phyloP scores from a whole-genome alignment of 805 yeast genomes.

The Starmerella kuoi region DNA sequence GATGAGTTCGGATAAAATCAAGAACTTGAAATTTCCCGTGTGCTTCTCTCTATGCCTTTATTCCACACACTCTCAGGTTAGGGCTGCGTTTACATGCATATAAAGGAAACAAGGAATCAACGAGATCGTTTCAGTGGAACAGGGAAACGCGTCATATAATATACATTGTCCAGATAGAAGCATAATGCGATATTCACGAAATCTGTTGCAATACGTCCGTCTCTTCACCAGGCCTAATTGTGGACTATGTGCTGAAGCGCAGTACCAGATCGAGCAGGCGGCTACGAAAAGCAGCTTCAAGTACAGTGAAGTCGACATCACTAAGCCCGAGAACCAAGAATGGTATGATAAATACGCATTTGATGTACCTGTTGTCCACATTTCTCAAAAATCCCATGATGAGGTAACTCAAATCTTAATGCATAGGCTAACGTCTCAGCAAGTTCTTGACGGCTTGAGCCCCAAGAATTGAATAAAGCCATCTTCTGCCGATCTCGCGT shows the following conservation, averaged over 20 bases:
- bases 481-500: too few relatives aligned
- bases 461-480: too few relatives aligned
- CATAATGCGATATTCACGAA: neutral
- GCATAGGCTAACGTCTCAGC: constrained; percentile 23
- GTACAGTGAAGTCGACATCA: constrained; percentile 27
- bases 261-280: constrained; percentile 20
- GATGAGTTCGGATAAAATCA: constrained; percentile 1
- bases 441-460: constrained; percentile 16
- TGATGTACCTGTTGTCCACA: constrained; percentile 31
- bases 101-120: too few relatives aligned
- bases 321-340: constrained; percentile 25
- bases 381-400: constrained; percentile 5
- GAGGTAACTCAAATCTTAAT: constrained; percentile 12
- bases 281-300: constrained; percentile 17
- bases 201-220: constrained; percentile 19
- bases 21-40: too few relatives aligned
- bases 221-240: constrained; percentile 30
- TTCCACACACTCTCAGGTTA: too few relatives aligned
- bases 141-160: too few relatives aligned
- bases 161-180: too few relatives aligned
- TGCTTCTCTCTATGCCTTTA: too few relatives aligned
- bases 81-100: too few relatives aligned
- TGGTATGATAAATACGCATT: constrained; percentile 31
- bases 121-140: too few relatives aligned
- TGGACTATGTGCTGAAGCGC: constrained; percentile 30